phyloP scores from a whole-genome alignment of 2,329 filamentous ascomycete species.

The Fusarium incarnatum region DNA sequence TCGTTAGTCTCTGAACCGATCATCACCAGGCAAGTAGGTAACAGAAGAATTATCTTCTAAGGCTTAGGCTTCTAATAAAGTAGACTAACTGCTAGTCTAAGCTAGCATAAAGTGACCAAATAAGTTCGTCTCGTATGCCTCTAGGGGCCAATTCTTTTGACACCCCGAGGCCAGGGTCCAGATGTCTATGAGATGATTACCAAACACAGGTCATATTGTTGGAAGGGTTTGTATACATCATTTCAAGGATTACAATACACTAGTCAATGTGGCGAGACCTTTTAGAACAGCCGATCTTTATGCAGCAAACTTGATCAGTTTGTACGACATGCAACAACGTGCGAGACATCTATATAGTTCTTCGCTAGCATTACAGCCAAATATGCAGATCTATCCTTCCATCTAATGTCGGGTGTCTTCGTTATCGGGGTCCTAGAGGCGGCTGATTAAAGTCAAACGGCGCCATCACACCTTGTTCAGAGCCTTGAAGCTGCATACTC shows the following conservation, averaged over 20 bases:
- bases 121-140: no score
- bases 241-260: neutral
- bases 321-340: neutral
- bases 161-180: neutral
- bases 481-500: constrained; percentile 49
- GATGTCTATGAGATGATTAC: neutral
- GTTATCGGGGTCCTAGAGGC: constrained; percentile 22
- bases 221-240: neutral
- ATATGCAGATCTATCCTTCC: neutral
- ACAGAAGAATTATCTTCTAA: no score
- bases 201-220: neutral
- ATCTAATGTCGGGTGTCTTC: neutral
- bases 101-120: no score
- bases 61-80: no score
- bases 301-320: neutral
- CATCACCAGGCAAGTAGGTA: no score
- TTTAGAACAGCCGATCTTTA: neutral
- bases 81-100: no score
- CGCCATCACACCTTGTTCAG: constrained; percentile 42
- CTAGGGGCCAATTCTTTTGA: no score
- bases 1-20: neutral
- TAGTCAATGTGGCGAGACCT: neutral
- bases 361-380: neutral
- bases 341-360: neutral
- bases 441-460: constrained; percentile 50